Percentiles rank a stretch among this genome's conserved stretches.
phyloP scores from a whole-genome alignment of 306 rosid species.

The Elaeagnus macrophylla region DNA sequence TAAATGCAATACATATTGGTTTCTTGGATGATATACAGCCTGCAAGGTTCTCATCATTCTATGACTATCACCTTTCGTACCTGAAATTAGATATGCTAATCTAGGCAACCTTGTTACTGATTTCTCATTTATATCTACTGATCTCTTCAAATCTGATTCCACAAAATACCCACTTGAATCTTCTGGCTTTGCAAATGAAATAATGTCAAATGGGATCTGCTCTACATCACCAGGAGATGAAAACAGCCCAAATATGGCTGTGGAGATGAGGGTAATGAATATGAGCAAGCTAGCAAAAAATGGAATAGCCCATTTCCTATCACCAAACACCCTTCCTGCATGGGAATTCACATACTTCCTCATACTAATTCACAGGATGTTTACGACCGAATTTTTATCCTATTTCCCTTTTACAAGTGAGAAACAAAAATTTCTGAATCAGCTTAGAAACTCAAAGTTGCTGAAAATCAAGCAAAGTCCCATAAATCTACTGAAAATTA shows the following conservation, averaged over 20 bases:
- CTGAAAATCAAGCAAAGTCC: slow-evolving; percentile 25
- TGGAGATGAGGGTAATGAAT: slow-evolving; percentile 51
- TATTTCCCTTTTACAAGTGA: slow-evolving; percentile 6
- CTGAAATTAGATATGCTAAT: slow-evolving; percentile 89
- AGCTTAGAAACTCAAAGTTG: slow-evolving; percentile 21
- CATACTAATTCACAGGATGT: slow-evolving; percentile 38
- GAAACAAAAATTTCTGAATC: slow-evolving; percentile 24
- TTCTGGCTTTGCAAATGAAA: slow-evolving; percentile 42
- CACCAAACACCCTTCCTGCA: slow-evolving; percentile 72
- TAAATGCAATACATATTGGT: slow-evolving; percentile 79
- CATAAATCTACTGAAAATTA: slow-evolving; percentile 17
- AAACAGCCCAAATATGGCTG: slow-evolving; percentile 48
- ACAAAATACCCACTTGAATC: slow-evolving; percentile 56
- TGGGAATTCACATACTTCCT: slow-evolving; percentile 75
- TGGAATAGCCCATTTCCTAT: slow-evolving; percentile 76
- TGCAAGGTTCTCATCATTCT: slow-evolving; percentile 91
- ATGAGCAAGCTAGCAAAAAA: slow-evolving; percentile 72
- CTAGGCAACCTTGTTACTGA: slow-evolving; percentile 46
- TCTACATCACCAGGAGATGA: slow-evolving; percentile 45
- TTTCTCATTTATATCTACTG: slow-evolving; percentile 22
- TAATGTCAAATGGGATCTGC: slow-evolving; percentile 43
- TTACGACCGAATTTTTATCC: slow-evolving; percentile 8
- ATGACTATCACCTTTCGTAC: slow-evolving; percentile 90
- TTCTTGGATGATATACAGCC: slow-evolving; percentile 92
- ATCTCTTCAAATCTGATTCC: slow-evolving; percentile 52